phyloP scores from a whole-genome alignment of 768 basidiomycete genomes.

The Mycena albidolilacea region DNA sequence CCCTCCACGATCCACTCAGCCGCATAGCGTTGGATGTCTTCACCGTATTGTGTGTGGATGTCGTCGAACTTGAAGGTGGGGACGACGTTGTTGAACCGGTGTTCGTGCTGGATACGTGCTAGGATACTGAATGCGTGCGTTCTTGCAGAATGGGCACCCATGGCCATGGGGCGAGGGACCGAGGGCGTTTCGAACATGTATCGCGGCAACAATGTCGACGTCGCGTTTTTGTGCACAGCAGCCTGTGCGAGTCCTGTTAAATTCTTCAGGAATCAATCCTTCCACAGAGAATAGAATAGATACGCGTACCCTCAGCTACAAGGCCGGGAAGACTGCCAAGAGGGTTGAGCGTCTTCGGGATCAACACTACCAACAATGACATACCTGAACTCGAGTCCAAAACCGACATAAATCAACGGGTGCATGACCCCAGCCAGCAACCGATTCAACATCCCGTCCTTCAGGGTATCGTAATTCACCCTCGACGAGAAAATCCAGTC shows the following conservation, averaged over 20 bases:
- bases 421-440: constrained; percentile 70
- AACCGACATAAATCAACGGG: constrained; percentile 72
- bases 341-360: constrained; percentile 11
- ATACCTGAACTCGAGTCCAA: constrained; percentile 67
- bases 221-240: constrained; percentile 25
- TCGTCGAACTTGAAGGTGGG: constrained; percentile 46
- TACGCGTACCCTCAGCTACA: constrained; percentile 30
- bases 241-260: constrained; percentile 47
- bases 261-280: constrained; percentile 42
- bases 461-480: constrained; percentile 12
- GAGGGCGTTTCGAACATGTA: constrained; percentile 12
- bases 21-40: constrained; percentile 58
- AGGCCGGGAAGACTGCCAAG: constrained; percentile 56
- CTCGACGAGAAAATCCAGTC: constrained; percentile 29
- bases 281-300: constrained; percentile 44
- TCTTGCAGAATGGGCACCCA: not conserved
- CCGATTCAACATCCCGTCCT: constrained; percentile 52
- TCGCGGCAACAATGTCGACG: constrained; percentile 15
- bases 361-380: constrained; percentile 1
- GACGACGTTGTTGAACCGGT: constrained; percentile 49
- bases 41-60: constrained; percentile 54
- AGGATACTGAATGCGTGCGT: constrained; percentile 68
- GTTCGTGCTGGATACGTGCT: constrained; percentile 68
- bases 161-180: not conserved
- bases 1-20: constrained; percentile 61